These are phyloP conservation scores for Russula sp. DNA, from an alignment of 768 basidiomycete species.

Conservation along the genomic window DNA sequence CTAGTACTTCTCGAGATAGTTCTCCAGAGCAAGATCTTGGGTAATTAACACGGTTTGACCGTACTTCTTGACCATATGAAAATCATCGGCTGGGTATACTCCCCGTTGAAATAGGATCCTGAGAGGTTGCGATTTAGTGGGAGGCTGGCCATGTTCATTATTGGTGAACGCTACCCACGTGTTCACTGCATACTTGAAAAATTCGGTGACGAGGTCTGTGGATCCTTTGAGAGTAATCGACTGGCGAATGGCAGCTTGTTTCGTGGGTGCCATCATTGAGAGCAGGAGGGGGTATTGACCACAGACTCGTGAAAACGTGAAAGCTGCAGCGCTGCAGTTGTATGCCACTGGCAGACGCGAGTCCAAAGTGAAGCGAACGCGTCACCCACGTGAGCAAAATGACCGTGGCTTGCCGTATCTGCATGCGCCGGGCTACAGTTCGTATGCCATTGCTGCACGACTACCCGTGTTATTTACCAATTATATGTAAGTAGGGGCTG, in stretches of 20 bases:
- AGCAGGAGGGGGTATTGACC: neutral
- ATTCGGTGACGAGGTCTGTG: constrained; percentile 88
- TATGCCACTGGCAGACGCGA: neutral
- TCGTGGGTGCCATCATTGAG: constrained; percentile 34
- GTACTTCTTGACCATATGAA: constrained; percentile 99
- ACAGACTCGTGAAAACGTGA: too few species aligned
- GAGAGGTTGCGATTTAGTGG: constrained; percentile 11
- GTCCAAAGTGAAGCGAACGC: too few species aligned
- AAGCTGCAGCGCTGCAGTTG: too few species aligned
- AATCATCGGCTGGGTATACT: constrained; percentile 97
- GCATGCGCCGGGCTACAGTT: too few species aligned
- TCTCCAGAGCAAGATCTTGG: constrained; percentile 86
- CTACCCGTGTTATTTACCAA: too few species aligned
- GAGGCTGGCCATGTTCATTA: neutral
- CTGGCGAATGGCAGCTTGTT: constrained; percentile 48
- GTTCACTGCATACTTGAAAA: constrained; percentile 99
- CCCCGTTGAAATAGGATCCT: constrained; percentile 96
- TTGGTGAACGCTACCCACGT: constrained; percentile 48
- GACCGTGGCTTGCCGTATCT: too few species aligned
- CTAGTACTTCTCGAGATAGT: constrained; percentile 75
- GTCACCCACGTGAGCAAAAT: too few species aligned
- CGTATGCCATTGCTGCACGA: too few species aligned
- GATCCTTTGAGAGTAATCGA: constrained; percentile 95
- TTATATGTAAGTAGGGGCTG: too few species aligned
- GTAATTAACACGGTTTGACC: constrained; percentile 94